phyloP scores from a whole-genome alignment of 148 eudicot genomes.

The Chenopodium album region DNA sequence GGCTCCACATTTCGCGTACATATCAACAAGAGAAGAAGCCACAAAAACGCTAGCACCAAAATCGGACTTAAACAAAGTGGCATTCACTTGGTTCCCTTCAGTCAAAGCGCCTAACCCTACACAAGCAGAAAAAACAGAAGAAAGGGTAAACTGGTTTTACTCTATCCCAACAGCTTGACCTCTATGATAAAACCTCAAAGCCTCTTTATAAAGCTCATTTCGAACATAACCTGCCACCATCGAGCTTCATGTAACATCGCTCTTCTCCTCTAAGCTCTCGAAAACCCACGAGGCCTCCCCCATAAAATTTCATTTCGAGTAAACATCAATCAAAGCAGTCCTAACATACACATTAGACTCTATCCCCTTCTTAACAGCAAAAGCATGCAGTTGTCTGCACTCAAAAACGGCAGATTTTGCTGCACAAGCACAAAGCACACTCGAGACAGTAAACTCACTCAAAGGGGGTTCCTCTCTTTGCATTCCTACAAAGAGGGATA shows the following conservation, averaged over 20 bases:
- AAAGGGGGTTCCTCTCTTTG: slow-evolving; percentile 37
- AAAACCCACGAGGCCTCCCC: slow-evolving; percentile 57
- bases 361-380: slow-evolving; percentile 53
- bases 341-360: slow-evolving; percentile 61
- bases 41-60: slow-evolving; percentile 43
- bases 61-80: slow-evolving; percentile 47
- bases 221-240: slow-evolving; percentile 64
- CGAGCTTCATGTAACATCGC: slow-evolving; percentile 70
- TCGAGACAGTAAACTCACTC: no score
- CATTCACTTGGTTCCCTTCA: slow-evolving; percentile 65
- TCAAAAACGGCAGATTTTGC: slow-evolving; percentile 52
- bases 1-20: slow-evolving; percentile 70
- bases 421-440: no score
- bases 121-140: slow-evolving; percentile 68
- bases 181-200: slow-evolving; percentile 44
- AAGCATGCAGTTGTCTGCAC: slow-evolving; percentile 66
- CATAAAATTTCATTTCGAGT: slow-evolving; percentile 54
- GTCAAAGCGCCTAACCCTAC: slow-evolving; percentile 58
- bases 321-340: slow-evolving; percentile 76
- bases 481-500: slow-evolving; percentile 58
- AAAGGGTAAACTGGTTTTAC: slow-evolving; percentile 46
- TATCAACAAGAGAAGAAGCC: slow-evolving; percentile 57
- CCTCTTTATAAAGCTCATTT: slow-evolving; percentile 72
- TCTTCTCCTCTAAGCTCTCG: slow-evolving; percentile 52
- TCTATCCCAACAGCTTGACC: slow-evolving; percentile 38